These are phyloP conservation scores for Keithomyces neogunnii DNA, from an alignment of 2,329 filamentous ascomycete species.

Conservation along the genomic window DNA sequence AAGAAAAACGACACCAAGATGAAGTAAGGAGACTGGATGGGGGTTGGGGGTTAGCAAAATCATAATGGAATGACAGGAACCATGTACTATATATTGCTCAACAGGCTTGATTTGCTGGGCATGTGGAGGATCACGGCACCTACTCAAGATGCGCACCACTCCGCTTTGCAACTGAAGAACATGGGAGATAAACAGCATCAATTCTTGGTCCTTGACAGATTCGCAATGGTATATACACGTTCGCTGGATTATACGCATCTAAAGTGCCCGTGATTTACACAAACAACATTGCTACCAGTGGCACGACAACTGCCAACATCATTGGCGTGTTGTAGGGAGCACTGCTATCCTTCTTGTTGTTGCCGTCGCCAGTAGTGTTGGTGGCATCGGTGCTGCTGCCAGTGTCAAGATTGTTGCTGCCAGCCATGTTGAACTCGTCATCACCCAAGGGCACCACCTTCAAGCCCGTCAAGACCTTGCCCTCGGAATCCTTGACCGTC, in stretches of 20 bases:
- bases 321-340: slow-evolving; percentile 21
- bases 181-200: not conserved
- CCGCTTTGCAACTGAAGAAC: too few species aligned
- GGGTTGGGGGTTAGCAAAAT: not conserved
- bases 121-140: too few species aligned
- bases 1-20: not conserved
- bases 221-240: not conserved
- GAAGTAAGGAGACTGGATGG: not conserved
- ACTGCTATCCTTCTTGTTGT: slow-evolving; percentile 14
- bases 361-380: slow-evolving; percentile 8
- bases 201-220: not conserved
- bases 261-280: slow-evolving; percentile 13
- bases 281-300: slow-evolving; percentile 26
- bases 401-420: slow-evolving; percentile 31
- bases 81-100: not conserved
- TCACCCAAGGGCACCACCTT: slow-evolving; percentile 38
- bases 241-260: not conserved
- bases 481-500: slow-evolving; percentile 31
- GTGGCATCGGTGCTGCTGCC: slow-evolving; percentile 12
- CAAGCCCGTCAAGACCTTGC: slow-evolving; percentile 33
- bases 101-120: too few species aligned
- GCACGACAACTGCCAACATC: slow-evolving; percentile 23
- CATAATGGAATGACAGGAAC: not conserved
- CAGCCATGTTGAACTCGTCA: slow-evolving; percentile 36
- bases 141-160: too few species aligned